phyloP scores from a whole-genome alignment of 2,329 filamentous ascomycete species.

The Arthrobotrys megalospora region DNA sequence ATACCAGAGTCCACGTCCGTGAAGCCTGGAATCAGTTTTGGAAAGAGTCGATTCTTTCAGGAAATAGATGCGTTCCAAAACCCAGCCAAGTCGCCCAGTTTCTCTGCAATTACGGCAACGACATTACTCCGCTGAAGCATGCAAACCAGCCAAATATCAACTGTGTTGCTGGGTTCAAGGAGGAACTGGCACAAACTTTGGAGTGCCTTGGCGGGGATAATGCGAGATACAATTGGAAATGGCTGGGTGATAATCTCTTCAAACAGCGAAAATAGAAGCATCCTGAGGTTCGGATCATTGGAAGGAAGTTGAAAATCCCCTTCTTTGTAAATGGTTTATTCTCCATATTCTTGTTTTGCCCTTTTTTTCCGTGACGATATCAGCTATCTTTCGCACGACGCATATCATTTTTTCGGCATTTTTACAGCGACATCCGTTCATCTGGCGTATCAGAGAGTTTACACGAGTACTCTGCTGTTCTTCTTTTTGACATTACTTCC shows the following conservation, averaged over 20 bases:
- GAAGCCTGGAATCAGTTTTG: constrained; percentile 60
- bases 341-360: constrained; percentile 5
- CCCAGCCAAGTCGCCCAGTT: constrained; percentile 60
- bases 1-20: constrained; percentile 53
- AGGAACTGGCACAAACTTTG: constrained; percentile 56
- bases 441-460: constrained; percentile 30
- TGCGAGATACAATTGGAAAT: constrained; percentile 59
- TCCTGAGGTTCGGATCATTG: not conserved
- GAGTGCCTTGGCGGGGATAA: constrained; percentile 60
- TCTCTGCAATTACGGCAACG: constrained; percentile 56
- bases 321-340: constrained; percentile 51
- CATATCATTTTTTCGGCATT: constrained; percentile 42
- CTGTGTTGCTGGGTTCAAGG: constrained; percentile 58
- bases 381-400: constrained; percentile 27
- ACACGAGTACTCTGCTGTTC: constrained; percentile 17
- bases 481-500: constrained; percentile 9
- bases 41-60: constrained; percentile 55
- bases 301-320: constrained; percentile 9
- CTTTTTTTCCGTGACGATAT: not conserved
- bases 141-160: constrained; percentile 46
- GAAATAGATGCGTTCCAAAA: constrained; percentile 59
- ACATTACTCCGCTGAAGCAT: constrained; percentile 30
- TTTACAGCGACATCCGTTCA: constrained; percentile 30
- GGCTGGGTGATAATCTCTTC: constrained; percentile 58
- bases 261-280: constrained; percentile 47